Evolutionary conservation across 106 monocot genomes (phyloP).

Genomic region (Agapanthus africanus): DNA sequence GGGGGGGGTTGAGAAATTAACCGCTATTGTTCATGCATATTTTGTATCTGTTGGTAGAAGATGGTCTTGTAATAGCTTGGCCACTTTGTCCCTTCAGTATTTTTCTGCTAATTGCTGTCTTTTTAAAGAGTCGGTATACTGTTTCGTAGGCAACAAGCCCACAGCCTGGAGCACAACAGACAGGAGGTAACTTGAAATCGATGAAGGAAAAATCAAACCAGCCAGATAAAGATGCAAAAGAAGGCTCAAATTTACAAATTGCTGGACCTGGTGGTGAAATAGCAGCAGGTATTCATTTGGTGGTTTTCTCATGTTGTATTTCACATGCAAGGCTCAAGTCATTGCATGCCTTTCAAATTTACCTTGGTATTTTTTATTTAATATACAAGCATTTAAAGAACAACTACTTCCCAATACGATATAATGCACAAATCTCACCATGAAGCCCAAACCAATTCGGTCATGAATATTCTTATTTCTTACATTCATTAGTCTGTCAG

Average conservation of each 20-base stretch:
- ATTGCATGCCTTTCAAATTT: too few relatives aligned
- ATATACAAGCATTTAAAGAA: too few relatives aligned
- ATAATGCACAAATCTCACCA: neutral
- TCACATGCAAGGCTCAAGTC: too few relatives aligned
- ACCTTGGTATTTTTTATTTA: too few relatives aligned
- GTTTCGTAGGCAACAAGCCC: conserved; percentile 67
- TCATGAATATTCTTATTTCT: neutral
- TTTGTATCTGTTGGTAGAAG: neutral
- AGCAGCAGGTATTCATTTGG: conserved; percentile 56
- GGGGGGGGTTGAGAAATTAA: too few relatives aligned
- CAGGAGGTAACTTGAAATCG: conserved; percentile 70
- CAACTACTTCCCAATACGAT: too few relatives aligned
- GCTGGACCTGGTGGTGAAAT: conserved; percentile 90
- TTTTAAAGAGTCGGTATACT: neutral
- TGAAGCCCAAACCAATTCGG: neutral
- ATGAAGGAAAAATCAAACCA: conserved; percentile 74
- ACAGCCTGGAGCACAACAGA: conserved; percentile 63
- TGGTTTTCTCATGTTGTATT: neutral
- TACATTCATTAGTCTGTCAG: conserved; percentile 13
- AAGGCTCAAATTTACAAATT: conserved; percentile 67
- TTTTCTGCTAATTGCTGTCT: conserved; percentile 2
- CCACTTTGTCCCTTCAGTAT: neutral
- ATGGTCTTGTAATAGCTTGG: neutral
- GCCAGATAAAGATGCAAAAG: conserved; percentile 83
- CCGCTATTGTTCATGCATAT: neutral